Percentiles rank a stretch among this genome's conserved stretches.
phyloP scores from a whole-genome alignment of 495 filamentous ascomycete species.

The Barbatosphaeria neglecta region DNA sequence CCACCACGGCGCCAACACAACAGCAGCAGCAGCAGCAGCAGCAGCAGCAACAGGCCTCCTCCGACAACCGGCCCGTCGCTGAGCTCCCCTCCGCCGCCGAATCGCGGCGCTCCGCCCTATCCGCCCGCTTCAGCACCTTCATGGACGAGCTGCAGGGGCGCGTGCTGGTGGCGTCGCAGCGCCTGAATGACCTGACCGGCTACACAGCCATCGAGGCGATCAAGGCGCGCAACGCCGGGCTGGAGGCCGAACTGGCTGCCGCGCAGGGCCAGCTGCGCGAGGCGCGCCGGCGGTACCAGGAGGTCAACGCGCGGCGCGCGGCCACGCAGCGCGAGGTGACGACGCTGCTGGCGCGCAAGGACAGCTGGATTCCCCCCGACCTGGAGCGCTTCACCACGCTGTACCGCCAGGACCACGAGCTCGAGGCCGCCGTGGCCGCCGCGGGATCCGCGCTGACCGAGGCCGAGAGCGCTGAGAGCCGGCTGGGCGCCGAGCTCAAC shows the following conservation, averaged over 20 bases:
- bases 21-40: too few relatives aligned
- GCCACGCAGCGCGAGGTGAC: constrained; percentile 93
- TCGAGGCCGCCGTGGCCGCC: constrained; percentile 75
- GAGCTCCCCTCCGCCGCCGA: constrained; percentile 73
- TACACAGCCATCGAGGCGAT: constrained; percentile 87
- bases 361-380: constrained; percentile 77
- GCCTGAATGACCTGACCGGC: constrained; percentile 84
- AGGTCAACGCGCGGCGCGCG: constrained; percentile 65
- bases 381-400: constrained; percentile 90
- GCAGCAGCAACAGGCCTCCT: neutral
- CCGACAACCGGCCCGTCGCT: neutral
- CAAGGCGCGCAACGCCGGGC: constrained; percentile 59
- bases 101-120: constrained; percentile 55
- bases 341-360: constrained; percentile 81
- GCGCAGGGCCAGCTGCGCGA: constrained; percentile 54
- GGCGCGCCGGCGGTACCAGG: constrained; percentile 64
- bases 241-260: constrained; percentile 52
- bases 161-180: constrained; percentile 71
- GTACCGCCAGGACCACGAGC: constrained; percentile 84
- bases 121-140: constrained; percentile 59
- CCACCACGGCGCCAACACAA: too few relatives aligned
- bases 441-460: constrained; percentile 59
- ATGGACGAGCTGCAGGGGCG: constrained; percentile 88
- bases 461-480: constrained; percentile 67
- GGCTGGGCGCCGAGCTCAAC: constrained; percentile 59